These are phyloP conservation scores for Claviceps sp. DNA, from an alignment of 2,329 filamentous ascomycete species.

Conservation along the genomic window DNA sequence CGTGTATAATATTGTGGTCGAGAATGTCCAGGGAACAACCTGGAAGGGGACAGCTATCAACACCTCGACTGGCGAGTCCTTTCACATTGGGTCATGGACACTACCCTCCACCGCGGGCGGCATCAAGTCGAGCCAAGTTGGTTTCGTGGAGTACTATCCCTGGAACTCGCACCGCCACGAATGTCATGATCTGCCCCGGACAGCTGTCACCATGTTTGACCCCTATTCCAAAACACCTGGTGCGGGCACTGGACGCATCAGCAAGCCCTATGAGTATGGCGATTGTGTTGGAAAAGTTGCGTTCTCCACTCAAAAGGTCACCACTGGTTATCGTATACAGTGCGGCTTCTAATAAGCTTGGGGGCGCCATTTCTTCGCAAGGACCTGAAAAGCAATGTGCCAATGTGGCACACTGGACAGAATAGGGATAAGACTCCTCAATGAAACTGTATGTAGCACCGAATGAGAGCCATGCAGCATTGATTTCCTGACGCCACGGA, in stretches of 20 bases:
- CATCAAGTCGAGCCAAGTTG: background rate
- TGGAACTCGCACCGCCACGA: background rate
- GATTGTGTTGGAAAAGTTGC: background rate
- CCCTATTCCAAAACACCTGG: background rate
- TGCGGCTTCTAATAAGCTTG: background rate
- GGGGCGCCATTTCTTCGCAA: no score
- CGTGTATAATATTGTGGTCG: background rate
- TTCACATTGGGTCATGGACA: background rate
- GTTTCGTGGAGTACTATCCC: background rate
- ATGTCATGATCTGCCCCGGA: background rate
- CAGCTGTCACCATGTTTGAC: background rate
- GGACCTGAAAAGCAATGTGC: no score
- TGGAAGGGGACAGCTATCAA: background rate
- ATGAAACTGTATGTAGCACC: no score
- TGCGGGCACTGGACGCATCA: background rate
- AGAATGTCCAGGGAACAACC: background rate
- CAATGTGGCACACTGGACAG: no score
- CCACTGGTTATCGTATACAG: background rate
- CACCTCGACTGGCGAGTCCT: background rate
- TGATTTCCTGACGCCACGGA: no score
- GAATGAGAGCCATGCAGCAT: no score
- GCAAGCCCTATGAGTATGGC: background rate
- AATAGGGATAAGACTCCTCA: no score
- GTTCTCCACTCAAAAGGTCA: background rate
- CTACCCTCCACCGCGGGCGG: background rate